phyloP scores from a whole-genome alignment of 345 rosid species.

The Eutrema heterophyllum region DNA sequence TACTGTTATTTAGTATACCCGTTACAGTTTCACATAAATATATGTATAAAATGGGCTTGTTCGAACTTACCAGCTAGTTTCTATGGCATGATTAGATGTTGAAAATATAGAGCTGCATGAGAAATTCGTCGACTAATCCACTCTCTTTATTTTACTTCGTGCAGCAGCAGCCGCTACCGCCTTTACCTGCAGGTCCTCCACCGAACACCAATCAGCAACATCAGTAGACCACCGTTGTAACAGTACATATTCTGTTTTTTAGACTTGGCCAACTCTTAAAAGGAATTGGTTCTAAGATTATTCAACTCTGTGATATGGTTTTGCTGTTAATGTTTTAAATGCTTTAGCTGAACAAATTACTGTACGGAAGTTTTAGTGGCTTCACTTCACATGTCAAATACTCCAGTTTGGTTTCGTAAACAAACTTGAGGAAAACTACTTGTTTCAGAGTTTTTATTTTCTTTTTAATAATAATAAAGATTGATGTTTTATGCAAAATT shows the following conservation, averaged over 20 bases:
- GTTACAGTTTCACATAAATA: neutral
- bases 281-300: neutral
- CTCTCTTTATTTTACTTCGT: neutral
- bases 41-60: neutral
- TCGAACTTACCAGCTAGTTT: neutral
- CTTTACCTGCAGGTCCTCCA: conserved; percentile 32
- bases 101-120: neutral
- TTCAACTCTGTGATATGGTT: conserved; percentile 5
- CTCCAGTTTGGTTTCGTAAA: conserved; percentile 5
- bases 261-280: neutral
- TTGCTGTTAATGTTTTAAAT: neutral
- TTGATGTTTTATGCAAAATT: neutral
- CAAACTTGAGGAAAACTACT: neutral
- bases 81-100: neutral
- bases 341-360: conserved; percentile 3
- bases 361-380: neutral
- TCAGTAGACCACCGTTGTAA: conserved; percentile 25
- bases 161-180: conserved; percentile 31
- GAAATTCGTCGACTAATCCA: neutral
- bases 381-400: conserved; percentile 5
- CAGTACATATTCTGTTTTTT: conserved; percentile 17
- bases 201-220: conserved; percentile 27
- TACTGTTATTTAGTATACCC: neutral
- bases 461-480: neutral
- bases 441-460: neutral